A percentile compares a stretch with the other conserved stretches of the same genome.
These are phyloP conservation scores for Nasturtium officinale DNA, from an alignment of 345 rosid species.

Conservation along the genomic window DNA sequence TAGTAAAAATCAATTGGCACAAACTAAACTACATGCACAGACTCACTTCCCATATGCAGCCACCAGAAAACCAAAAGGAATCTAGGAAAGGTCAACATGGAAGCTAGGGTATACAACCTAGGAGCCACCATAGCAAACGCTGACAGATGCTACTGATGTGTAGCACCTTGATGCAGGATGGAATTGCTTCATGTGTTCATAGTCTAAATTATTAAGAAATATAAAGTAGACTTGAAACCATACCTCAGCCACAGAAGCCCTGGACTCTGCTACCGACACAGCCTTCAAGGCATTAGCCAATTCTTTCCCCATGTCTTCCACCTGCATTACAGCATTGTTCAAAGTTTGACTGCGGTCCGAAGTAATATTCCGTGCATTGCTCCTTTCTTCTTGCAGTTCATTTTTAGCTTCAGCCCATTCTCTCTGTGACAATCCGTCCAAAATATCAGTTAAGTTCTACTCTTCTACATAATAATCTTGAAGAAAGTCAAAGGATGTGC, in stretches of 20 bases:
- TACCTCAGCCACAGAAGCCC: conserved; percentile 94
- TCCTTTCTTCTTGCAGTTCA: conserved; percentile 82
- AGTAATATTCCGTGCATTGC: conserved; percentile 61
- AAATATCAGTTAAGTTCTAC: conserved; percentile 19
- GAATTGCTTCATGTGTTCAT: conserved; percentile 7
- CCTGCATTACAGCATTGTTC: conserved; percentile 78
- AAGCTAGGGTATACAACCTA: conserved; percentile 19
- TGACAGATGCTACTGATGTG: background rate
- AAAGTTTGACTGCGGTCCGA: conserved; percentile 70
- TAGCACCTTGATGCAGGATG: conserved; percentile 20
- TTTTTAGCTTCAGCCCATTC: conserved; percentile 97
- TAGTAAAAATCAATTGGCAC: conserved; percentile 3
- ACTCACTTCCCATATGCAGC: conserved; percentile 9
- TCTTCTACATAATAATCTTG: conserved; percentile 9
- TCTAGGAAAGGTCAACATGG: background rate
- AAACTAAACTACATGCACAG: conserved; percentile 30
- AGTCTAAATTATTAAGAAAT: conserved; percentile 17
- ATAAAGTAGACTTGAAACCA: conserved; percentile 24
- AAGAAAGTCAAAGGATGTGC: conserved; percentile 8
- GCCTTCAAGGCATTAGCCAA: conserved; percentile 74
- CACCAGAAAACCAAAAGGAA: conserved; percentile 19
- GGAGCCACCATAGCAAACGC: background rate
- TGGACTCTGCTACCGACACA: conserved; percentile 76
- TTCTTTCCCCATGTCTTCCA: conserved; percentile 81
- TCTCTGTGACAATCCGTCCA: conserved; percentile 52